Base-by-base conservation (phyloP, 1,284 basidiomycete species). In the Apiotrichum mycotoxinovorans region DNA sequence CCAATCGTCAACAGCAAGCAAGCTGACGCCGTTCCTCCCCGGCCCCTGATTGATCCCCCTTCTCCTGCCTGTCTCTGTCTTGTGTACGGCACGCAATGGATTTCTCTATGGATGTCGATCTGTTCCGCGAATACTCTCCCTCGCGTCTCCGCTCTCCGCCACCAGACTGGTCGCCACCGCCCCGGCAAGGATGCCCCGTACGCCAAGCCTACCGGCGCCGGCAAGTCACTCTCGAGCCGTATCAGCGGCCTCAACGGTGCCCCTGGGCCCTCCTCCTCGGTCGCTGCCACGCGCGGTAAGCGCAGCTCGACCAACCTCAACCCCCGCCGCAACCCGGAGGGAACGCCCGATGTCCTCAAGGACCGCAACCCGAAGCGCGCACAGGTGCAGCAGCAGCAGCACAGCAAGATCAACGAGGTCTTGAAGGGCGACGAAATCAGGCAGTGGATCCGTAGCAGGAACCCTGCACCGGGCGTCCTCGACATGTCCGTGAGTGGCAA, bases 401-500 rank as follows among this genome's bases (percentile, higher is more conserved):
- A 71, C 62, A 62, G 64, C 60, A 60, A 69, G 54, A 62, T 73
- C 33, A 65, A 60, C 37, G 64, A 66, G 22, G 65, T 69, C 50
- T 52, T 75, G 15, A 56, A 57, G n/a, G 62, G 63, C 37, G 66
- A 69, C 18, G 71, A 65, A 14, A 70, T 76, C 64, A 74, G 71
- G 58, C 58, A 66, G 23, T 77, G 74, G 74, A 54, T 77, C 22
- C 62, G 58, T 49, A 60, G 57, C n/a, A 58, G 69, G 11, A 56
- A 68, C n/a, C 54, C 70, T 8, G 64, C 58, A 0, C 60, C 64
- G 5, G 75, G 75, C 15, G 64, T 72, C 15, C 52, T 77, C 49
- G 65, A 76, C 58, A 64, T 77, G 60, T 71, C 71, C 56, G 73
- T 75, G 48, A 55, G 73, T 71, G 7, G 35, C 25, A 37, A 49